phyloP scores from a whole-genome alignment of 1,139 yeast genomes.

The Saccharomyces hybrid region DNA sequence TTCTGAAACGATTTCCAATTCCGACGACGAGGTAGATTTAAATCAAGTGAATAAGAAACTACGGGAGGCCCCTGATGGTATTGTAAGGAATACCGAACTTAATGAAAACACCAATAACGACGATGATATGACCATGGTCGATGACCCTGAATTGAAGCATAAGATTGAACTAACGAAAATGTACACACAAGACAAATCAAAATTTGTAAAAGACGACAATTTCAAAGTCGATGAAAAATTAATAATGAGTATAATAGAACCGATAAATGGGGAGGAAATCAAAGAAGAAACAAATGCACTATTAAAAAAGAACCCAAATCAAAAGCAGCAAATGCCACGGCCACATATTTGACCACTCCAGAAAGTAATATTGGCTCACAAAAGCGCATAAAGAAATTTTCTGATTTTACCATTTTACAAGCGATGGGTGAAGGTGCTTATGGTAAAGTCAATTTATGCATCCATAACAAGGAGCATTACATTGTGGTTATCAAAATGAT shows the following conservation, averaged over 20 bases:
- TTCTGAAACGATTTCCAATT: conserved; percentile 66
- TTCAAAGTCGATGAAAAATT: conserved; percentile 24
- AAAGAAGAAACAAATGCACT: not conserved
- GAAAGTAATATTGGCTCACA: conserved; percentile 42
- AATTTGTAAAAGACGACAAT: conserved; percentile 28
- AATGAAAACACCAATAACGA: not conserved
- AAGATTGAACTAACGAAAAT: conserved; percentile 23
- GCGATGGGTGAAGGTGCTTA: conserved; percentile 94
- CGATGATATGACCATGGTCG: conserved; percentile 5
- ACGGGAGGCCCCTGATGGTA: conserved; percentile 3
- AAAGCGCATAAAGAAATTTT: conserved; percentile 57
- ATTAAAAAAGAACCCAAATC: not conserved
- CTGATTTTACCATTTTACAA: conserved; percentile 61
- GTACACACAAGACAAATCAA: conserved; percentile 24
- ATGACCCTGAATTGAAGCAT: conserved; percentile 20
- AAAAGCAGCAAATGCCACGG: not conserved
- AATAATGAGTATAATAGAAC: not conserved
- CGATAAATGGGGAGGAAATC: not conserved
- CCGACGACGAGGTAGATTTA: conserved; percentile 20
- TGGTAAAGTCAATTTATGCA: conserved; percentile 80
- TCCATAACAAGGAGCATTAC: conserved; percentile 48
- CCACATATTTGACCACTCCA: conserved; percentile 14
- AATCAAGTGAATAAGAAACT: conserved; percentile 17
- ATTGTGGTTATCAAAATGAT: conserved; percentile 78
- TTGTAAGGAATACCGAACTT: not conserved